These are phyloP conservation scores for Hyphopichia burtonii DNA, from an alignment of 1,139 yeast species.

Conservation along the genomic window DNA sequence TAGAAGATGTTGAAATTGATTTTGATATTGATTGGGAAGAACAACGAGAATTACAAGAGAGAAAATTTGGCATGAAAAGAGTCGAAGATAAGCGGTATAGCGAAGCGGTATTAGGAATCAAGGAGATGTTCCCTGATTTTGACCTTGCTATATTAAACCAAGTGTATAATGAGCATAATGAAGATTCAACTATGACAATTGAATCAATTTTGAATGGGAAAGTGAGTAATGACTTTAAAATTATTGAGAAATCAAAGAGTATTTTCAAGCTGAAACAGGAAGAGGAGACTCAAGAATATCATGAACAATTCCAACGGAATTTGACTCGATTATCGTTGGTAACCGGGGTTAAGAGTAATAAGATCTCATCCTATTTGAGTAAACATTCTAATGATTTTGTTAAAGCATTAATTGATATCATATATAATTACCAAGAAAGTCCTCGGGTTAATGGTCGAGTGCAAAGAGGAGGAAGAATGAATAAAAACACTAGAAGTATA, in stretches of 20 bases:
- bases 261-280: background rate
- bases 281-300: conserved; percentile 1
- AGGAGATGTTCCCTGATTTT: conserved; percentile 24
- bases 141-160: conserved; percentile 13
- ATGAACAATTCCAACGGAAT: background rate
- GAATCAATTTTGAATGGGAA: conserved; percentile 1
- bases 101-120: conserved; percentile 12
- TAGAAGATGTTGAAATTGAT: conserved; percentile 1
- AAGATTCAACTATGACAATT: conserved; percentile 16
- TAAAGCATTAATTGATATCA: conserved; percentile 28
- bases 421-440: conserved; percentile 12
- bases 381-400: conserved; percentile 17
- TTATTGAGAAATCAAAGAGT: background rate
- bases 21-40: background rate
- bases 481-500: background rate
- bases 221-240: background rate
- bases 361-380: conserved; percentile 4
- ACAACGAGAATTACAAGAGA: conserved; percentile 1
- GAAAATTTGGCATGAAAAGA: background rate
- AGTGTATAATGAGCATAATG: conserved; percentile 14
- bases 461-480: conserved; percentile 2
- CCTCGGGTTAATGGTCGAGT: background rate
- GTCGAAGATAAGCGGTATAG: conserved; percentile 5
- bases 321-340: background rate
- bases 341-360: background rate